Evolutionary conservation across 2,329 filamentous ascomycete genomes (phyloP).

Genomic region (Neurospora sp.): DNA sequence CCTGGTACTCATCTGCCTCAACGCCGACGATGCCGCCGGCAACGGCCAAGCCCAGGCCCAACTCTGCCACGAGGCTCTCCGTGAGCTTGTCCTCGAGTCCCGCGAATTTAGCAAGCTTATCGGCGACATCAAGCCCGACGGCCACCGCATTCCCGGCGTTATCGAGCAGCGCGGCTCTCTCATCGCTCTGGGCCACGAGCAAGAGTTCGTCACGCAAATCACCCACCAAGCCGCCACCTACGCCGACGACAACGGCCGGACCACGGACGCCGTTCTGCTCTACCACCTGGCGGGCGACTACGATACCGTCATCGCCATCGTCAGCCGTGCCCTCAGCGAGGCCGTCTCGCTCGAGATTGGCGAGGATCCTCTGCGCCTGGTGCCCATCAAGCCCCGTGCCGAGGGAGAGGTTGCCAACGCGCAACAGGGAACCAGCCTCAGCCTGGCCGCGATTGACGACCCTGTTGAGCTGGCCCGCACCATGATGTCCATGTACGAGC

Average conservation of each 20-base stretch:
- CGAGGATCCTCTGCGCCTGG: slow-evolving; percentile 65
- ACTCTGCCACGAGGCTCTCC: slow-evolving; percentile 84
- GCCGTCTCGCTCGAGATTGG: slow-evolving; percentile 79
- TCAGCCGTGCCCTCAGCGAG: slow-evolving; percentile 84
- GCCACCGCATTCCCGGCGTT: slow-evolving; percentile 71
- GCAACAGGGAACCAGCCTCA: slow-evolving; percentile 46
- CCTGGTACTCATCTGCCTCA: slow-evolving; percentile 81
- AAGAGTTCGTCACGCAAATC: slow-evolving; percentile 83
- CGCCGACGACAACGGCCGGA: slow-evolving; percentile 88
- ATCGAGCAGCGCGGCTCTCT: slow-evolving; percentile 78
- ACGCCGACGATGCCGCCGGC: slow-evolving; percentile 48
- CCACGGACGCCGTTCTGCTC: slow-evolving; percentile 85
- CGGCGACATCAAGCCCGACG: slow-evolving; percentile 81
- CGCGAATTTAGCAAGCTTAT: slow-evolving; percentile 90
- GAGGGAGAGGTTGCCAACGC: slow-evolving; percentile 24
- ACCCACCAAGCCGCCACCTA: slow-evolving; percentile 85
- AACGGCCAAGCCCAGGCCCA: slow-evolving; percentile 65
- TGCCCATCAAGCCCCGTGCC: slow-evolving; percentile 66
- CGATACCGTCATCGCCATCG: slow-evolving; percentile 81
- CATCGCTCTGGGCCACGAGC: slow-evolving; percentile 69
- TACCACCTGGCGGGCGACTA: slow-evolving; percentile 95
- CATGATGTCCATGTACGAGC: slow-evolving; percentile 55
- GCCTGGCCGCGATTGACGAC: slow-evolving; percentile 49
- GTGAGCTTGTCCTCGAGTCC: slow-evolving; percentile 92
- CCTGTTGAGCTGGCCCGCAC: slow-evolving; percentile 48